Conservation (phyloP, 129 eudicot genomes). For the Pittosporum tobira region DNA sequence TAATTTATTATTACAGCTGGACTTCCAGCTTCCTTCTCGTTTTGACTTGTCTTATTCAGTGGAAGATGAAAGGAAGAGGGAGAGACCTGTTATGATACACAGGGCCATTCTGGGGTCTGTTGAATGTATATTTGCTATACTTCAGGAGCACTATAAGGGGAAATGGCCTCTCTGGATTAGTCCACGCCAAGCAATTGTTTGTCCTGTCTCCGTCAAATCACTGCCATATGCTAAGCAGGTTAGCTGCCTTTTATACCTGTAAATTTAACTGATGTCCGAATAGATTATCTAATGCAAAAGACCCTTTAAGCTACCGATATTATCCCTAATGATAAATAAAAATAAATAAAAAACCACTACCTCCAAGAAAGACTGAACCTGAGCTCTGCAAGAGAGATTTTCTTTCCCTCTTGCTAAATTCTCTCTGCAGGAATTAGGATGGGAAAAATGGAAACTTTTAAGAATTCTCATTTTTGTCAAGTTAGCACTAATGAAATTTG, state of each 20-base stretch:
- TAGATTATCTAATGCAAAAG: too few relatives aligned
- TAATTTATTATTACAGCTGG: slow-evolving; percentile 52
- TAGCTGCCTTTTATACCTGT: background rate
- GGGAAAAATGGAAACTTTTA: background rate
- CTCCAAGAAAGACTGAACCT: too few relatives aligned
- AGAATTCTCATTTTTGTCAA: background rate
- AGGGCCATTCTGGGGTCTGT: slow-evolving; percentile 91
- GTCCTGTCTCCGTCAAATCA: slow-evolving; percentile 86
- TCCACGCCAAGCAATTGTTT: slow-evolving; percentile 92
- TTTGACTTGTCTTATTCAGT: slow-evolving; percentile 74
- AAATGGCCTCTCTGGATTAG: slow-evolving; percentile 99
- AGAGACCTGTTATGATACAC: slow-evolving; percentile 95
- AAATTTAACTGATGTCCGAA: too few relatives aligned
- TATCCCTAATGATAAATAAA: too few relatives aligned
- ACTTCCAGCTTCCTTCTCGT: slow-evolving; percentile 85
- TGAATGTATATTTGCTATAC: slow-evolving; percentile 95
- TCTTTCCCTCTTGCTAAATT: too few relatives aligned
- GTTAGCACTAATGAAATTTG: background rate
- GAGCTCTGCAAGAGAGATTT: too few relatives aligned
- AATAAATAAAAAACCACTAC: too few relatives aligned
- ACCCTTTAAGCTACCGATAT: too few relatives aligned
- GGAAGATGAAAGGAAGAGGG: slow-evolving; percentile 76
- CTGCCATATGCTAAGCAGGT: slow-evolving; percentile 74
- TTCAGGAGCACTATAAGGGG: slow-evolving; percentile 89
- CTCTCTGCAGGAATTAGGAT: background rate